Conservation (phyloP, 2,329 filamentous ascomycete species). For the Aspergillus thermomutatus region DNA sequence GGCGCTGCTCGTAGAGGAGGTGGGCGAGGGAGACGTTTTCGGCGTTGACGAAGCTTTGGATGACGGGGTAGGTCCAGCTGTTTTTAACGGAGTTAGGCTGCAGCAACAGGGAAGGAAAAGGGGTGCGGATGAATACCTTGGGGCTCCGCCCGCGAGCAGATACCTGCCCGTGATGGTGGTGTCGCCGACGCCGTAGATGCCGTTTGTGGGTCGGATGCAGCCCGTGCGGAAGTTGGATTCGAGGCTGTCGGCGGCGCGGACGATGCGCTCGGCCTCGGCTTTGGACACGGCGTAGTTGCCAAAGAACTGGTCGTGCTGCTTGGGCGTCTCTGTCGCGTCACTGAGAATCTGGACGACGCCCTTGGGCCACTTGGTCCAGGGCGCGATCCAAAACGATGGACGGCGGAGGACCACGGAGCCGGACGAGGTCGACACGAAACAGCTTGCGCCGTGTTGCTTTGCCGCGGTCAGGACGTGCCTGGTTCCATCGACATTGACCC, state of each 20-base stretch:
- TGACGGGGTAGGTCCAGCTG: conserved; percentile 44
- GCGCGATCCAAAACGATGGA: conserved; percentile 43
- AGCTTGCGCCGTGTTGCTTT: conserved; percentile 44
- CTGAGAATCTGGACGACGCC: conserved; percentile 46
- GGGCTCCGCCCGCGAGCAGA: conserved; percentile 36
- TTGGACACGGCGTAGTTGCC: conserved; percentile 52
- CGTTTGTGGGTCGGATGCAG: conserved; percentile 52
- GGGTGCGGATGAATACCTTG: conserved; percentile 24
- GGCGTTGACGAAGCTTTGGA: conserved; percentile 51
- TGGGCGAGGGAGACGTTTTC: conserved; percentile 56
- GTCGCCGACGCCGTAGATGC: conserved; percentile 50
- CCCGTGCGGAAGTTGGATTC: conserved; percentile 49
- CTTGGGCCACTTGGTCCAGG: conserved; percentile 42
- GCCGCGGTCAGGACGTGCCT: conserved; percentile 49
- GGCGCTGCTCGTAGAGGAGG: conserved; percentile 51
- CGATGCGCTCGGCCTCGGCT: conserved; percentile 50
- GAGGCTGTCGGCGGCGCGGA: conserved; percentile 44
- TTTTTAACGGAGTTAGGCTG: background rate
- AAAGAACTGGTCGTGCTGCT: conserved; percentile 44
- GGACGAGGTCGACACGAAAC: conserved; percentile 55
- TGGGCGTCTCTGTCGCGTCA: conserved; percentile 41
- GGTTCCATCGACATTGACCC: conserved; percentile 53
- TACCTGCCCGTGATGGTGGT: conserved; percentile 38
- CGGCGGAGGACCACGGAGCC: conserved; percentile 45
- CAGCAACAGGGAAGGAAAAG: too few species aligned